Evolutionary conservation across 106 monocot species (phyloP), one percentile per base, ranked within the genome.

Genomic region (Platanthera zijinensis): DNA sequence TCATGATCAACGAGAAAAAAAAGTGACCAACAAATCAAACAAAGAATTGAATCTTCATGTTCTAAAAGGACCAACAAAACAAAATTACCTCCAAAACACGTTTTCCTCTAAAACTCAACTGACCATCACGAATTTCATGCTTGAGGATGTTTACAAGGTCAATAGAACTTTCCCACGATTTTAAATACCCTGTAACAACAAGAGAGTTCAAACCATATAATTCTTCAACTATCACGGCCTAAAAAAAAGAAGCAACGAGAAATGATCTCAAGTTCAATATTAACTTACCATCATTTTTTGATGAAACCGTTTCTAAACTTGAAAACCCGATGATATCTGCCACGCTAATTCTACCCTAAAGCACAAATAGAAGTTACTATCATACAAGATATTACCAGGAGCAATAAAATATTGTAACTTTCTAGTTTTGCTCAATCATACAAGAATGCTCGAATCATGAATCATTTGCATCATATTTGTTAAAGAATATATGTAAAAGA

Each of bases 81-180:
- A 47, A 48, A 70, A 32, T 51, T 86, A 90, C 96, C 96, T 93
- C 96, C 75, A 96, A 89, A 45, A 96, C 75, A 52, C 87, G 78
- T 79, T 96, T 96, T 75, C 93, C 90, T 78, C 96, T 86, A 72
- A 96, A 96, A 75, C 86, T 96, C 75, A 96, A 78, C 74, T 91
- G 96, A 15, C 93, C 96, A 78, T 96, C 96, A 76, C 96, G 90
- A 74, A 93, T 93, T 74, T 96, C 96, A 83, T 89, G 75, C 80
- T 93, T 96, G 66, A 96, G 91, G 69, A 83, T 67, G 76, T 86
- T 89, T 64, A 96, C 89, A 77, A 96, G 90, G 72, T 86, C 90
- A 61, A 89, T 80, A 14, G 96, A 89, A 85, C 90, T 87, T 74
- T 96, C 96, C 87, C 92, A 93, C 61, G 83, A 90, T 84, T 84